These are phyloP conservation scores for Amanita muscaria DNA, from an alignment of 768 basidiomycete species.

Conservation along the genomic window DNA sequence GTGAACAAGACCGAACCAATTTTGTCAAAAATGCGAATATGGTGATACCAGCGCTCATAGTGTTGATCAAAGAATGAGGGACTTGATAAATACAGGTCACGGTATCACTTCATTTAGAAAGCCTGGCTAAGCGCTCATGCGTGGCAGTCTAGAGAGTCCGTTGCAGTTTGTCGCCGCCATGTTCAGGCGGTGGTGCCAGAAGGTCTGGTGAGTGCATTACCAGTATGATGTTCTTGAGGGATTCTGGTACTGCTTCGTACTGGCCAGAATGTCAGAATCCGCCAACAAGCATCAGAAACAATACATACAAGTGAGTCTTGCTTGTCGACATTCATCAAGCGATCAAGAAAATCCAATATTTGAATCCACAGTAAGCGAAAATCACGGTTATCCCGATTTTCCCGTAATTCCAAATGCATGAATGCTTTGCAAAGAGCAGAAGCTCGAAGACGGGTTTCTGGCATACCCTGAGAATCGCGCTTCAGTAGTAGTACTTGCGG, in stretches of 20 bases:
- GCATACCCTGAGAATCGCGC: constrained; percentile 82
- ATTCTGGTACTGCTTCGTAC: constrained; percentile 95
- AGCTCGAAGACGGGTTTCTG: constrained; percentile 82
- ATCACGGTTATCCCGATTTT: constrained; percentile 49
- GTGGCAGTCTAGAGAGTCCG: constrained; percentile 78
- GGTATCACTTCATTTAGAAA: constrained; percentile 72
- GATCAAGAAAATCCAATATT: constrained; percentile 81
- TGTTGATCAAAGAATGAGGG: too few species aligned
- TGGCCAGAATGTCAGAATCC: constrained; percentile 20
- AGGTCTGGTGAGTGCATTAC: constrained; percentile 91
- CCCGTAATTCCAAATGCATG: constrained; percentile 83
- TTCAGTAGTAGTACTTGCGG: too few species aligned
- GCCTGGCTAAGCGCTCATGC: constrained; percentile 82
- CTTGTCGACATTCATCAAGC: constrained; percentile 79
- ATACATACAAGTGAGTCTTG: constrained; percentile 83
- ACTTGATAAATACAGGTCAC: constrained; percentile 16
- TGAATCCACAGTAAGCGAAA: constrained; percentile 78
- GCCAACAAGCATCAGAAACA: constrained; percentile 10
- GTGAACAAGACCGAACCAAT: constrained; percentile 72
- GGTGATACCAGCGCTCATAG: constrained; percentile 18
- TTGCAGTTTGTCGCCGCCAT: constrained; percentile 43
- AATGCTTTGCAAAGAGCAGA: constrained; percentile 93
- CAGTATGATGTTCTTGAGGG: constrained; percentile 90
- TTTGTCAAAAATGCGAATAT: constrained; percentile 76
- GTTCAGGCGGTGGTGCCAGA: constrained; percentile 53